Evolutionary conservation across 148 eudicot species (phyloP).

Genomic region (Bassia scoparia): DNA sequence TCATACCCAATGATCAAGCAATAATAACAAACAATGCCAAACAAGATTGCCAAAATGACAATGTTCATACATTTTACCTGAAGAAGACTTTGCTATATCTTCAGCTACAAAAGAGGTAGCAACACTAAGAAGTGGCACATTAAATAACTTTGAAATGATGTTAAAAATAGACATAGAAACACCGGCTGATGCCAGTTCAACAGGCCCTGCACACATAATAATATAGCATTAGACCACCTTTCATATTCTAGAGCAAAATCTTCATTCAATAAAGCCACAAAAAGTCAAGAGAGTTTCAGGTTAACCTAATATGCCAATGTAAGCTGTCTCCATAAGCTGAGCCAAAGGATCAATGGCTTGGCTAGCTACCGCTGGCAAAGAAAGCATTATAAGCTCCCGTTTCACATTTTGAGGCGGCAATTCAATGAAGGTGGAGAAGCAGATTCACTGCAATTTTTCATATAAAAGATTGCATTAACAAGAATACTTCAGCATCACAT

Average conservation of each 20-base stretch:
- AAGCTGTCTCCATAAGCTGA: slow-evolving; percentile 94
- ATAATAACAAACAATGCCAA: not conserved
- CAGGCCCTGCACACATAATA: slow-evolving; percentile 50
- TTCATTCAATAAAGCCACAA: not conserved
- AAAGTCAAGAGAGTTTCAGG: not conserved
- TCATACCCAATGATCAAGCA: not conserved
- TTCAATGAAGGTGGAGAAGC: slow-evolving; percentile 22
- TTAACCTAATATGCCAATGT: slow-evolving; percentile 86
- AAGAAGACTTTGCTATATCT: slow-evolving; percentile 62
- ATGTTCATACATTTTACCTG: slow-evolving; percentile 32
- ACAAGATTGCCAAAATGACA: not conserved
- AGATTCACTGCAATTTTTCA: slow-evolving; percentile 36
- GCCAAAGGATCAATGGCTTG: slow-evolving; percentile 90
- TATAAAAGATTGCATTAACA: not conserved
- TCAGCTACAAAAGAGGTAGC: slow-evolving; percentile 96
- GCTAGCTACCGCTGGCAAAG: slow-evolving; percentile 83
- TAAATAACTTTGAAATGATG: slow-evolving; percentile 80
- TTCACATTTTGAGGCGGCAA: slow-evolving; percentile 31
- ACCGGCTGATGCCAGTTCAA: slow-evolving; percentile 92
- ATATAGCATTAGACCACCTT: not conserved
- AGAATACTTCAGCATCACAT: not conserved
- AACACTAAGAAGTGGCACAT: slow-evolving; percentile 95
- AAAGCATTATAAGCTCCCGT: slow-evolving; percentile 60
- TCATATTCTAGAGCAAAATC: not conserved
- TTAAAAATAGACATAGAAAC: slow-evolving; percentile 85